Percentiles rank a stretch among this genome's conserved stretches.
phyloP scores from a whole-genome alignment of 352 stramenopile species.

The Pythium biforme region DNA sequence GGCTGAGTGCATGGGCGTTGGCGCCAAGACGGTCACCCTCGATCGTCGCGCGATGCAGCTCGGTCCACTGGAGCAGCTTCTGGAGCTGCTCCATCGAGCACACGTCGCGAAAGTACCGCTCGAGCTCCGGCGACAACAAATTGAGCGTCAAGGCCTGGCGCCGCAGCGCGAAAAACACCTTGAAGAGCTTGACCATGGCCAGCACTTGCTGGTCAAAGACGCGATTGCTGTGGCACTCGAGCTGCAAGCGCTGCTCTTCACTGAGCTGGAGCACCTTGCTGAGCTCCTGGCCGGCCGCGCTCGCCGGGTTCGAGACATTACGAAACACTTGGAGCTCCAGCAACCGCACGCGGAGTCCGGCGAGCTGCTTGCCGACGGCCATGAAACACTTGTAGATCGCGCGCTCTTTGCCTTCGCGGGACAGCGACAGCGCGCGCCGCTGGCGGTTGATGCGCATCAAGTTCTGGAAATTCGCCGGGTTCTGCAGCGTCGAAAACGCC shows the following conservation, averaged over 20 bases:
- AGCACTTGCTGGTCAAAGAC: conserved; percentile 64
- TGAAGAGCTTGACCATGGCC: conserved; percentile 72
- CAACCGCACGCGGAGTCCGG: conserved; percentile 49
- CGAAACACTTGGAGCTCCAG: conserved; percentile 68
- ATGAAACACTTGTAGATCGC: conserved; percentile 65
- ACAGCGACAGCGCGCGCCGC: conserved; percentile 52
- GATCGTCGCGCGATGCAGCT: conserved; percentile 58
- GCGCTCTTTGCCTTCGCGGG: conserved; percentile 42
- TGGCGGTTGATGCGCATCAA: conserved; percentile 79
- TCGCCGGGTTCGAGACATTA: conserved; percentile 36
- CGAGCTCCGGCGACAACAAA: conserved; percentile 63
- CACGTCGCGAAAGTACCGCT: conserved; percentile 61
- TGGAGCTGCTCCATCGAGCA: conserved; percentile 77
- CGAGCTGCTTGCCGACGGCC: conserved; percentile 53
- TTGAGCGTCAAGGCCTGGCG: conserved; percentile 65
- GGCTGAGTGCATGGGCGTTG: neutral
- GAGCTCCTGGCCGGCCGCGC: conserved; percentile 45
- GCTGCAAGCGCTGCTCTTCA: conserved; percentile 55
- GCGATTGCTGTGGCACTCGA: conserved; percentile 60
- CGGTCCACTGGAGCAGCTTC: conserved; percentile 74
- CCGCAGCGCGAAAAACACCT: conserved; percentile 73
- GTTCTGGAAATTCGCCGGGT: conserved; percentile 60
- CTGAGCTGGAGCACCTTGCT: conserved; percentile 43
- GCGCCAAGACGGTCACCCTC: conserved; percentile 20
- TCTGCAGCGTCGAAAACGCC: conserved; percentile 66